Conservation (phyloP, 2,329 filamentous ascomycete species). For the Eurotiales sp. region DNA sequence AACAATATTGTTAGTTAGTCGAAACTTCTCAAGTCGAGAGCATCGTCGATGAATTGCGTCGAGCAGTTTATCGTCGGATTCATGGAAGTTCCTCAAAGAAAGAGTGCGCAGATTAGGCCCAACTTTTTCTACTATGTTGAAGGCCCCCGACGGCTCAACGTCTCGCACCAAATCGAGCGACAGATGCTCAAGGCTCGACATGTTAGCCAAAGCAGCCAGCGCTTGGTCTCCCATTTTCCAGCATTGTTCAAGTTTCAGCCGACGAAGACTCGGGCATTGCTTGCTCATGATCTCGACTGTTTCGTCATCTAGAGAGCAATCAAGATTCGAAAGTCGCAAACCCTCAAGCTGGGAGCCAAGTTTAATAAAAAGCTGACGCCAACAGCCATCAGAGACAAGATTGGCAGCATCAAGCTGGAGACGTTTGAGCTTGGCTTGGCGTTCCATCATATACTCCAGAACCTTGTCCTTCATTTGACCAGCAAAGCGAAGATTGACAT, state of each 20-base stretch:
- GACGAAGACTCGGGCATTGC: constrained; percentile 64
- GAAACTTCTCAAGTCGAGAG: constrained; percentile 66
- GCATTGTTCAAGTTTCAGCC: constrained; percentile 79
- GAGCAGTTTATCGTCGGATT: constrained; percentile 67
- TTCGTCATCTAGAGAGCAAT: constrained; percentile 74
- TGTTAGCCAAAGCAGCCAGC: constrained; percentile 59
- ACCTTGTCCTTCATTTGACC: constrained; percentile 86
- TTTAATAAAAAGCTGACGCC: constrained; percentile 64
- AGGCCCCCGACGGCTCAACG: constrained; percentile 55
- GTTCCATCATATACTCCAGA: constrained; percentile 74
- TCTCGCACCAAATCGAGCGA: constrained; percentile 64
- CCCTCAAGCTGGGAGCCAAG: constrained; percentile 63
- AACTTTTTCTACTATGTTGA: constrained; percentile 58
- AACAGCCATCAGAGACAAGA: constrained; percentile 71
- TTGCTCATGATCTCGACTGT: constrained; percentile 60
- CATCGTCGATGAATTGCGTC: constrained; percentile 68
- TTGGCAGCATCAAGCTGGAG: constrained; percentile 83
- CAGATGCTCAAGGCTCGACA: constrained; percentile 68
- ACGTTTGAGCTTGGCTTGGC: constrained; percentile 64
- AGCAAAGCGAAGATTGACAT: constrained; percentile 75
- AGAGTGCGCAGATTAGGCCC: constrained; percentile 70
- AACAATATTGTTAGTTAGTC: constrained; percentile 71
- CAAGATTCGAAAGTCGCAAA: constrained; percentile 78
- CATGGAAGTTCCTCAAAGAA: constrained; percentile 66
- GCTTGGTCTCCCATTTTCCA: constrained; percentile 66